These are phyloP conservation scores for Wickerhamiella galacta DNA, from an alignment of 805 yeast species.

Conservation along the genomic window DNA sequence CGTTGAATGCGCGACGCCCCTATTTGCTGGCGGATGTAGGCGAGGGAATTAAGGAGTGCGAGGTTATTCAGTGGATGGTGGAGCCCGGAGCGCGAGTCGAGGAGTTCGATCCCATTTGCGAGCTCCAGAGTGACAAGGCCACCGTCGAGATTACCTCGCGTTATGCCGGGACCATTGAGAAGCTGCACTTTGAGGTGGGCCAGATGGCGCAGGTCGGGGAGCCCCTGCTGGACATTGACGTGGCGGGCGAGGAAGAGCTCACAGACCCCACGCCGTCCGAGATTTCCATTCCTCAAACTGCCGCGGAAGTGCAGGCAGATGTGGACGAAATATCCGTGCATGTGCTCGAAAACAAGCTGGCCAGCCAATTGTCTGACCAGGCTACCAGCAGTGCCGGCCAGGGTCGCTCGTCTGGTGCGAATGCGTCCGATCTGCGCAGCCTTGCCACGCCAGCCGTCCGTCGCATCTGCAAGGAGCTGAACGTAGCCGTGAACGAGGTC, in stretches of 20 bases:
- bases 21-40: constrained; percentile 22
- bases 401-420: too few relatives aligned
- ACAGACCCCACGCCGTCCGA: background rate
- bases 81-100: constrained; percentile 22
- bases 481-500: constrained; percentile 14
- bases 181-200: constrained; percentile 21
- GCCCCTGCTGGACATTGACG: constrained; percentile 21
- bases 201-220: constrained; percentile 23
- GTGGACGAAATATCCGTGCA: too few relatives aligned
- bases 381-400: too few relatives aligned
- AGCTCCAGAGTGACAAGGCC: constrained; percentile 23
- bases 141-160: constrained; percentile 24
- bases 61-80: constrained; percentile 24
- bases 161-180: constrained; percentile 19
- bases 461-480: constrained; percentile 18
- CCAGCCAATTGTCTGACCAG: too few relatives aligned
- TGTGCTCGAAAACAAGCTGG: too few relatives aligned
- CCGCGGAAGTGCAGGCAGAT: too few relatives aligned
- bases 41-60: constrained; percentile 24
- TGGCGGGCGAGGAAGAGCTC: constrained; percentile 2
- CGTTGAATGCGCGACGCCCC: constrained; percentile 8
- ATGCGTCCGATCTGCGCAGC: too few relatives aligned
- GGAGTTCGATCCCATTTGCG: constrained; percentile 23
- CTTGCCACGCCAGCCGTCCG: constrained; percentile 24
- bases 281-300: background rate